Percentiles rank a stretch among this genome's conserved stretches.
Conservation (phyloP, 1,139 yeast genomes). For the Yamadazyma spencermartinsiae region DNA sequence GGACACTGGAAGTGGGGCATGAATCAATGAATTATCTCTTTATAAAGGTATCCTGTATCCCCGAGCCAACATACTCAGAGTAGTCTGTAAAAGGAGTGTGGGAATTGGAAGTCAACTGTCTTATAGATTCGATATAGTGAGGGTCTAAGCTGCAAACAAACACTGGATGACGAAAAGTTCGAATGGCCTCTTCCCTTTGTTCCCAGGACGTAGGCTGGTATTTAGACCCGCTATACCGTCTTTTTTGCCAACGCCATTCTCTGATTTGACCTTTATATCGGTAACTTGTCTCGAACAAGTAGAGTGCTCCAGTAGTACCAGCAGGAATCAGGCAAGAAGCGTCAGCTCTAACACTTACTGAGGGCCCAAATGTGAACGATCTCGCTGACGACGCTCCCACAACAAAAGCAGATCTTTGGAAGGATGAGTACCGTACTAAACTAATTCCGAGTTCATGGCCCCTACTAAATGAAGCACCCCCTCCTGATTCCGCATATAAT, state of each 20-base stretch:
- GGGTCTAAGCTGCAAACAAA: conserved; percentile 15
- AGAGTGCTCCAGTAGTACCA: conserved; percentile 13
- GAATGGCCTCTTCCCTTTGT: conserved; percentile 4
- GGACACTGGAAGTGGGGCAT: no score
- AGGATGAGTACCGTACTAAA: neutral
- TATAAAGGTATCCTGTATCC: neutral
- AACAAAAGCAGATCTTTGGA: neutral
- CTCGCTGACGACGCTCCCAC: neutral
- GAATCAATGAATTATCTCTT: no score
- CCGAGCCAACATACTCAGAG: neutral
- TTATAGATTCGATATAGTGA: conserved; percentile 8
- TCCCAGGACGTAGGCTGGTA: conserved; percentile 13
- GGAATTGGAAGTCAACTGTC: neutral
- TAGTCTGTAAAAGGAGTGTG: neutral
- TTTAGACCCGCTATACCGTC: conserved; percentile 1
- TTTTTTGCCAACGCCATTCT: conserved; percentile 11
- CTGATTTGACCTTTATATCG: conserved; percentile 6
- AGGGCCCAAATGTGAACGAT: conserved; percentile 1
- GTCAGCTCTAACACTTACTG: conserved; percentile 5
- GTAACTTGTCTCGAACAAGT: conserved; percentile 13
- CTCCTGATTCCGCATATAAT: conserved; percentile 8
- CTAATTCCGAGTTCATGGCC: neutral
- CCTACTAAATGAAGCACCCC: conserved; percentile 7
- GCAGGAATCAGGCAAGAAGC: conserved; percentile 13
- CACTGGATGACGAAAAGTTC: conserved; percentile 13